A percentile compares a stretch with the other conserved stretches of the same genome.
phyloP scores from a whole-genome alignment of 352 stramenopile genomes.

The Phytophthora pini region DNA sequence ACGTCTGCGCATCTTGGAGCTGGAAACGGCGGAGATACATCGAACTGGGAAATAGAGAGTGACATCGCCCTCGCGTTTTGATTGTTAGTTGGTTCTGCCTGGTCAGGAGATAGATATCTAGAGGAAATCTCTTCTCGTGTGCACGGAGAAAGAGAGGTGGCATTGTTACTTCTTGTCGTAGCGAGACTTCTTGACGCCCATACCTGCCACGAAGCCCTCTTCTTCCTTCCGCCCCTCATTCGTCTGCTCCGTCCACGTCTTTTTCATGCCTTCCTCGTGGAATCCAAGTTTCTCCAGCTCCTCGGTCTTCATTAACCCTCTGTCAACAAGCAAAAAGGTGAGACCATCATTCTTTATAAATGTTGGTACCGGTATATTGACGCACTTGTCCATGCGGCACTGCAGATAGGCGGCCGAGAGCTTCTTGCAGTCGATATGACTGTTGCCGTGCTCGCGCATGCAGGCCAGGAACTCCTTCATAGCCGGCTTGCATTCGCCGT shows the following conservation, averaged over 20 bases:
- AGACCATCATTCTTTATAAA: slow-evolving; percentile 20
- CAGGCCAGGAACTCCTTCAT: slow-evolving; percentile 91
- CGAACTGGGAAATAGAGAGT: slow-evolving; percentile 31
- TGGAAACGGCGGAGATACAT: slow-evolving; percentile 43
- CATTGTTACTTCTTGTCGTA: slow-evolving; percentile 59
- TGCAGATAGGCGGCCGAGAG: slow-evolving; percentile 88
- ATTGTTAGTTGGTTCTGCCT: slow-evolving; percentile 25
- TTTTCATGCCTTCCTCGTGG: slow-evolving; percentile 81
- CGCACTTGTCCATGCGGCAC: slow-evolving; percentile 92
- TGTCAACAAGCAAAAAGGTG: slow-evolving; percentile 26
- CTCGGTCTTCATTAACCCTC: slow-evolving; percentile 85
- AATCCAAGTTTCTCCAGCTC: slow-evolving; percentile 87
- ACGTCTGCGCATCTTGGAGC: slow-evolving; percentile 70
- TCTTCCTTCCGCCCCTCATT: slow-evolving; percentile 82
- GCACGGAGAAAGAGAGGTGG: background rate
- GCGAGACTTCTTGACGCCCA: slow-evolving; percentile 74
- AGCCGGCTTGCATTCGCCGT: slow-evolving; percentile 87
- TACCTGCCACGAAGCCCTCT: slow-evolving; percentile 84
- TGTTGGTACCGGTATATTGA: slow-evolving; percentile 1
- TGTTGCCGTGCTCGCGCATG: slow-evolving; percentile 81
- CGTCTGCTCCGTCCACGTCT: slow-evolving; percentile 52
- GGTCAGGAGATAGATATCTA: slow-evolving; percentile 27
- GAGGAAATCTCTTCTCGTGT: slow-evolving; percentile 9
- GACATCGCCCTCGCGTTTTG: slow-evolving; percentile 3
- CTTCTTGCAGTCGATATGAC: slow-evolving; percentile 92